A percentile compares a stretch with the other conserved stretches of the same genome.
phyloP scores from a whole-genome alignment of 345 rosid species.

The Citropsis articulata region DNA sequence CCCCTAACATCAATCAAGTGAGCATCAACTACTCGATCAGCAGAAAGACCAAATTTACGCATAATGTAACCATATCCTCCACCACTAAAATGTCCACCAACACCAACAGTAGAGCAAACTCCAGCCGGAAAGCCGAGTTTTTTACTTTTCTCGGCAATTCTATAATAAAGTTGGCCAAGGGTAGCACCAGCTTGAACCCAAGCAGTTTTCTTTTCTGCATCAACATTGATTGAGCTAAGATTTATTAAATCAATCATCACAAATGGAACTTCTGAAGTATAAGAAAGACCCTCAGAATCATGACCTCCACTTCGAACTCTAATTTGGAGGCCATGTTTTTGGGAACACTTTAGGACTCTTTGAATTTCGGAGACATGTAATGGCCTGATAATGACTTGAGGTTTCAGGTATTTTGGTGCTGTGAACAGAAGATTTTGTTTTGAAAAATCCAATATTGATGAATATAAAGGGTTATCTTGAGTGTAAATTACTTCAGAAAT shows the following conservation, averaged over 20 bases:
- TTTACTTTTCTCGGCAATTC: conserved; percentile 26
- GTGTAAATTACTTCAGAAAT: background rate
- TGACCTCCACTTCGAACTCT: conserved; percentile 40
- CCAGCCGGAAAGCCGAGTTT: conserved; percentile 36
- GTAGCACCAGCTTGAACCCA: conserved; percentile 12
- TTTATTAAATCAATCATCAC: background rate
- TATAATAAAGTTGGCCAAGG: conserved; percentile 33
- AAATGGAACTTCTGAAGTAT: conserved; percentile 20
- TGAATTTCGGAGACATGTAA: conserved; percentile 26
- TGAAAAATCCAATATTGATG: background rate
- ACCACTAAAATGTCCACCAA: conserved; percentile 31
- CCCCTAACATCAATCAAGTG: conserved; percentile 31
- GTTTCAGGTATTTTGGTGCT: conserved; percentile 13
- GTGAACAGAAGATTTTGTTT: background rate
- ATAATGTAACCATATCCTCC: conserved; percentile 26
- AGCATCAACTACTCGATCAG: conserved; percentile 41
- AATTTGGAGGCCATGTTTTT: conserved; percentile 22
- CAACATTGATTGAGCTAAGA: background rate
- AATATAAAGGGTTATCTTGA: background rate
- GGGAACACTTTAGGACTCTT: conserved; percentile 26
- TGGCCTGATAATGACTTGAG: conserved; percentile 25
- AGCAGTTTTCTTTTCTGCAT: background rate
- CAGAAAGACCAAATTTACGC: conserved; percentile 33
- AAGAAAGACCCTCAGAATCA: conserved; percentile 37
- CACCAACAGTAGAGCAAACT: conserved; percentile 31